A percentile compares a stretch with the other conserved stretches of the same genome.
These are phyloP conservation scores for Naganishia vishniacii DNA, from an alignment of 768 basidiomycete species.

Conservation along the genomic window DNA sequence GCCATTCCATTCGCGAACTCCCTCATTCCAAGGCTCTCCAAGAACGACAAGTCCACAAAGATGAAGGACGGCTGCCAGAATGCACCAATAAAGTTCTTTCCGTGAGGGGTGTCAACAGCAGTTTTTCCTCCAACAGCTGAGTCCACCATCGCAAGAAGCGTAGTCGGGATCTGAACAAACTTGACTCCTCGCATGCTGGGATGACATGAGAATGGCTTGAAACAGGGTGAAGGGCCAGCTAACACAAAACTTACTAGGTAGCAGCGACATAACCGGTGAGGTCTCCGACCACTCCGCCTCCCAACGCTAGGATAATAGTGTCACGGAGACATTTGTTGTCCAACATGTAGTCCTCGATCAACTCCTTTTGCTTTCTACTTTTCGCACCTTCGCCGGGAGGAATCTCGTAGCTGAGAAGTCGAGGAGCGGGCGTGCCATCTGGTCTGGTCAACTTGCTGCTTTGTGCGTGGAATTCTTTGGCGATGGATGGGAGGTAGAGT, in stretches of 20 bases:
- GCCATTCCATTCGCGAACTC: constrained; percentile 99
- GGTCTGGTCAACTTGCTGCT: constrained; percentile 33
- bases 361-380: constrained; percentile 81
- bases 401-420: constrained; percentile 73
- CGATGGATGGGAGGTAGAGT: constrained; percentile 67
- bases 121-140: constrained; percentile 97
- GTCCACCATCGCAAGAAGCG: constrained; percentile 96
- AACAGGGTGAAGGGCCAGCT: not conserved
- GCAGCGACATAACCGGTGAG: constrained; percentile 93
- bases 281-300: constrained; percentile 96
- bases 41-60: constrained; percentile 93
- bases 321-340: constrained; percentile 83
- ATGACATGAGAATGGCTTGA: not conserved
- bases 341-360: constrained; percentile 87
- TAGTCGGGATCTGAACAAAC: constrained; percentile 93
- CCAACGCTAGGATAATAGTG: constrained; percentile 85
- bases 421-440: constrained; percentile 47
- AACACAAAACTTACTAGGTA: constrained; percentile 67
- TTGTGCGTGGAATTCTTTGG: constrained; percentile 58
- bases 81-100: constrained; percentile 96
- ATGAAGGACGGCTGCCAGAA: constrained; percentile 98
- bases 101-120: constrained; percentile 96
- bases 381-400: constrained; percentile 91
- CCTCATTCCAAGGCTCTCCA: constrained; percentile 81
- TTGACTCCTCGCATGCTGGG: constrained; percentile 96